Conservation (phyloP, 2,329 filamentous ascomycete species). For the Orbilia javanica region DNA sequence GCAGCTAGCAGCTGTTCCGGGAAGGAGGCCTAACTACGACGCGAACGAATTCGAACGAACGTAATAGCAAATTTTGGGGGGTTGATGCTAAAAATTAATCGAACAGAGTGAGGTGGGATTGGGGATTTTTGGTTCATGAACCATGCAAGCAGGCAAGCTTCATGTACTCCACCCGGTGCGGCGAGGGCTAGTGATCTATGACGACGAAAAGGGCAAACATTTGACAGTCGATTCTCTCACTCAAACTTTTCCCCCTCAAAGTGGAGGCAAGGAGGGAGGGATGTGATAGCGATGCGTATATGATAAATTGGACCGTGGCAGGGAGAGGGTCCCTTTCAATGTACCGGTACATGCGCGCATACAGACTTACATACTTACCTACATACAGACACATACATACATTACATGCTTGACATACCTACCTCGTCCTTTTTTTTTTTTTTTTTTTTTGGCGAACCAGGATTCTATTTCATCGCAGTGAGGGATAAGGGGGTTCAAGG, state of each 20-base stretch:
- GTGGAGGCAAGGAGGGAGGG: constrained; percentile 37
- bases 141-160: constrained; percentile 24
- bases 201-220: constrained; percentile 47
- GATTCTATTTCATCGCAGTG: constrained; percentile 21
- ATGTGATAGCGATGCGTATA: constrained; percentile 37
- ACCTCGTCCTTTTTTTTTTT: constrained; percentile 15
- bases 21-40: constrained; percentile 47
- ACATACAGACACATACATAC: constrained; percentile 8
- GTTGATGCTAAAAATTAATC: constrained; percentile 47
- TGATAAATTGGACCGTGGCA: constrained; percentile 28
- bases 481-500: constrained; percentile 44
- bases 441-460: constrained; percentile 9
- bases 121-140: constrained; percentile 1
- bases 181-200: constrained; percentile 28
- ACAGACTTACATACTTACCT: too few relatives aligned
- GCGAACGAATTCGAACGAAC: constrained; percentile 42
- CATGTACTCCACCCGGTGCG: constrained; percentile 25
- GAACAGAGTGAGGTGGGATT: constrained; percentile 44
- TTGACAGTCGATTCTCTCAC: constrained; percentile 3
- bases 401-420: constrained; percentile 10
- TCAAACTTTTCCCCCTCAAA: not conserved
- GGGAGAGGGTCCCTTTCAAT: constrained; percentile 18
- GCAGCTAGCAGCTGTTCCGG: constrained; percentile 53
- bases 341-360: constrained; percentile 18
- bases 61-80: constrained; percentile 42